Evolutionary conservation across 306 rosid species (phyloP).

Genomic region (Calophaca sinica): DNA sequence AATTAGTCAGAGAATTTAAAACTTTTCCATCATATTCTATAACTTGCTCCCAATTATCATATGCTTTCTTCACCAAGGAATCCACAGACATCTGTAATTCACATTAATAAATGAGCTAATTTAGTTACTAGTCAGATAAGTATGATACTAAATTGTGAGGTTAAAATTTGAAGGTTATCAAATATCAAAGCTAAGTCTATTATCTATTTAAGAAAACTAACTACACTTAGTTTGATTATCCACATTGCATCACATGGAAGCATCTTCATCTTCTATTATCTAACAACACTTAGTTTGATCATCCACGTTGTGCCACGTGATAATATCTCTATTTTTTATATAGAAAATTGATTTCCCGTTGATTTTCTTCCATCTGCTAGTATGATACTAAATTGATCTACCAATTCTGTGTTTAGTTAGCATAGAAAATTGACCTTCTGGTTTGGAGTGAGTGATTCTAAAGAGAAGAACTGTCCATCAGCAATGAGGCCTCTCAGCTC

Average conservation of each 20-base stretch:
- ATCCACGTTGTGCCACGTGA: too few relatives aligned
- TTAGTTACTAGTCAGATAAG: neutral
- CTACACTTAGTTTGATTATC: too few relatives aligned
- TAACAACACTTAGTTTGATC: too few relatives aligned
- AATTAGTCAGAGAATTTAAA: slow-evolving; percentile 51
- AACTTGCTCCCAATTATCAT: slow-evolving; percentile 87
- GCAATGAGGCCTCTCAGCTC: slow-evolving; percentile 84
- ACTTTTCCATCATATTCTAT: slow-evolving; percentile 78
- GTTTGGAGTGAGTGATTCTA: slow-evolving; percentile 73
- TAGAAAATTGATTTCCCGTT: too few relatives aligned
- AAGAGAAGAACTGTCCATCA: slow-evolving; percentile 70
- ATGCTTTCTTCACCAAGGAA: slow-evolving; percentile 76
- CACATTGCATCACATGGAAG: too few relatives aligned
- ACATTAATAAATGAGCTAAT: slow-evolving; percentile 38
- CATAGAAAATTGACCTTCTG: slow-evolving; percentile 67
- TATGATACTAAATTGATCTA: too few relatives aligned
- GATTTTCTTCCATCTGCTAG: too few relatives aligned
- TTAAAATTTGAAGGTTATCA: too few relatives aligned
- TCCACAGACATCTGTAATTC: slow-evolving; percentile 78
- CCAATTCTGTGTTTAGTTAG: neutral
- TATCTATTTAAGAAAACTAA: too few relatives aligned
- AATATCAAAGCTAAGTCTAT: neutral
- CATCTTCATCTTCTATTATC: too few relatives aligned
- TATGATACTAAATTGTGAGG: too few relatives aligned
- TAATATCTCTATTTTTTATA: too few relatives aligned